Evolutionary conservation across 768 basidiomycete species (phyloP).

Genomic region (Pisolithus microcarpus): DNA sequence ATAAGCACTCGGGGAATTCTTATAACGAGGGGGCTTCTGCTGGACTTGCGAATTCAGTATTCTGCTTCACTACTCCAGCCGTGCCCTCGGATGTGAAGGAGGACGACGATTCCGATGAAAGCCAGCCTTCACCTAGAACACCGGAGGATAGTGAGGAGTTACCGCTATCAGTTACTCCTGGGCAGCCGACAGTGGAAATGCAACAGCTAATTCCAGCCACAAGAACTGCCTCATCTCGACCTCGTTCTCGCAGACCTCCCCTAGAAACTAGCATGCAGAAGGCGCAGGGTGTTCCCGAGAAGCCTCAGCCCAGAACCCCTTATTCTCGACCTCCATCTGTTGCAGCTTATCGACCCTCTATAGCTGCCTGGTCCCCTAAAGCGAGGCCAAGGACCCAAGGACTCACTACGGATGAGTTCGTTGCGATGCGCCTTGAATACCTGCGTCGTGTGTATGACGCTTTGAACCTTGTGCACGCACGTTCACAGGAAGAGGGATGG

Average conservation of each 20-base stretch:
- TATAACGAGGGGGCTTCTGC: conserved; percentile 2
- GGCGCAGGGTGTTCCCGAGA: neutral
- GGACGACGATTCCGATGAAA: conserved; percentile 24
- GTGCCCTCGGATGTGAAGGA: conserved; percentile 21
- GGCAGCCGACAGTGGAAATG: neutral
- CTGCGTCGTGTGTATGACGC: conserved; percentile 37
- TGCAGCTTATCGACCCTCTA: neutral
- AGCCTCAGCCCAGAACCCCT: neutral
- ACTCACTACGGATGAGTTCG: conserved; percentile 6
- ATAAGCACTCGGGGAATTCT: neutral
- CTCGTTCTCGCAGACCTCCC: conserved; percentile 17
- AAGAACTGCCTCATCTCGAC: conserved; percentile 20
- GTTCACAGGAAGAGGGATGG: conserved; percentile 35
- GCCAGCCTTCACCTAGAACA: conserved; percentile 18
- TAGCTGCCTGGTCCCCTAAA: conserved; percentile 6
- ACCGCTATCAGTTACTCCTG: conserved; percentile 2
- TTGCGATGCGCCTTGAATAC: conserved; percentile 10
- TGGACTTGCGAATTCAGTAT: conserved; percentile 8
- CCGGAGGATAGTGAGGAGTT: conserved; percentile 20
- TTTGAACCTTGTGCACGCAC: conserved; percentile 35
- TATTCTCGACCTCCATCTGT: neutral
- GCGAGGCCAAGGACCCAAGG: conserved; percentile 1
- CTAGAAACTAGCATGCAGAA: conserved; percentile 1
- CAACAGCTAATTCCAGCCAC: conserved; percentile 9
- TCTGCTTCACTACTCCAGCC: conserved; percentile 17